Evolutionary conservation across 345 rosid species (phyloP), one percentile per base, ranked within the genome.

Genomic region (Gossypium stocksii): DNA sequence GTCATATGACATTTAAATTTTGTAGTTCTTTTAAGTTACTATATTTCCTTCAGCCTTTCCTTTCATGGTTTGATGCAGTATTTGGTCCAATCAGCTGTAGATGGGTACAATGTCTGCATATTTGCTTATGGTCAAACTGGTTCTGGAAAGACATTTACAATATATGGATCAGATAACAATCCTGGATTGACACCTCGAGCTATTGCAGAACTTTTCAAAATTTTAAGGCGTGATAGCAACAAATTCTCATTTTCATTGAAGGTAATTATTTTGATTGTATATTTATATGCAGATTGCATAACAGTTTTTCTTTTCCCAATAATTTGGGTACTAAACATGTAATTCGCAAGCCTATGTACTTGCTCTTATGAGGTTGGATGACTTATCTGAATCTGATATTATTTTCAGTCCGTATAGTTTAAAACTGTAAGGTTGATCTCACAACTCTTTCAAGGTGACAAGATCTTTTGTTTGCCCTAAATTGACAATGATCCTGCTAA

Each of bases 41-140:
- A 10, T 9, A 9, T 49, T 51, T 29, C 23, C 25, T 71, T 46
- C 22, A 0, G 27, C n/a, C 59, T 29, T 13, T 41, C 66, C 3
- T 34, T 29, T 19, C 60, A 73, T 38, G 74, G 19, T 22, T 9
- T 4, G 71, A 25, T 65, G 77, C 85, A 94, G 98, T 91, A 91
- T 81, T 83, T 94, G 83, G 97, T 94, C 65, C 99, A 95, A 73
- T 93, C 99, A 48, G 97, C 98, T 69, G 87, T 93, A 9, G 99
- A 95, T 85, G 99, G 99, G 12, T 95, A 89, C 73, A 95, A 95
- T 20, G 97, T 95, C 2, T 95, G 98, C 82, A 91, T 95, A 76
- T 95, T 95, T 83, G 99, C 98, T 45, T 93, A 95, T 79, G 99
- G 99, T 62, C 99, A 95, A 89, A 95, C 98, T 72, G 98, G 98